Evolutionary conservation across 73 alveolate genomes (phyloP), one percentile per base, ranked within the genome.

Genomic region (Paramecium sexaurelia): DNA sequence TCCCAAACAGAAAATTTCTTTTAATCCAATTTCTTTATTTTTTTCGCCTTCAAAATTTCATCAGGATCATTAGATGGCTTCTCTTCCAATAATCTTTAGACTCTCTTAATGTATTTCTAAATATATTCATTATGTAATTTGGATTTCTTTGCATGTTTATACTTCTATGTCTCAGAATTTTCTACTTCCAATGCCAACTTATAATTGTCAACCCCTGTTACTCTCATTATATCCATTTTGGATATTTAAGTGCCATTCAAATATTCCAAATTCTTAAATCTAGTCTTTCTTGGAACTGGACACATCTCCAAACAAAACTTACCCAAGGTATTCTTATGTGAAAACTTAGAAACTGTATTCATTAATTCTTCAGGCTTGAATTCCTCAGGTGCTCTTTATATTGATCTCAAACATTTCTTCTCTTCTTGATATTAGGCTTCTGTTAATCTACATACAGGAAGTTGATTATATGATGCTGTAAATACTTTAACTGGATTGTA

Each of bases 1-100:
- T 88, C 69, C 94, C 94, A 88, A 69, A 88, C 91, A 24, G 94
- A 75, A 71, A 68, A 88, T 26, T 88, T 88, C 84, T 82, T 88
- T 26, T 87, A 87, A 69, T 88, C 94, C 61, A 35, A 39, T 61
- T 39, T 57, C 43, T 41, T 75, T 41, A 27, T 83, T 82, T 68
- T 88, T 51, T 68, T 82, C 27, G 87, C 94, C 35, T 88, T 88
- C n/a, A 29, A 36, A 35, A 71, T 68, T 27, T 68, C 87, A 68
- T 88, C 94, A 20, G 68, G 73, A 78, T 78, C 90, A 33, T 88
- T 40, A 11, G 83, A 61, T 29, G 83, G 83, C 8, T 68, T 56
- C 40, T 67, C 91, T 39, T 57, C 69, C 43, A 68, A 22, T 56
- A 88, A 39, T 82, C 75, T 88, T 87, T 37, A 45, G 7, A 88